These are phyloP conservation scores for Coccinonectria pachysandricola DNA, from an alignment of 2,329 filamentous ascomycete species.

Conservation along the genomic window DNA sequence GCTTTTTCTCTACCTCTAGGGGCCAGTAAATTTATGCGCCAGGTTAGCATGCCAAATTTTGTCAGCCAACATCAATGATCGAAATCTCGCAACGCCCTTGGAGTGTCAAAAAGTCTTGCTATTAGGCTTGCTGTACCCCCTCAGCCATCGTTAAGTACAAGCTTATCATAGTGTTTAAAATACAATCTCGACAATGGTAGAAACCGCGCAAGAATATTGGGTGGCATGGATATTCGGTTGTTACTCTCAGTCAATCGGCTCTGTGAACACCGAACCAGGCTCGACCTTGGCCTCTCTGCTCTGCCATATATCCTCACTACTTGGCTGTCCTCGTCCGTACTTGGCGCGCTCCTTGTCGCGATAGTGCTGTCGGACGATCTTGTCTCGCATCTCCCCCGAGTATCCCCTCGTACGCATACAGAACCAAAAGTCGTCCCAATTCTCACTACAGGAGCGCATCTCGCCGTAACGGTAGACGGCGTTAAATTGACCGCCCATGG, in stretches of 20 bases:
- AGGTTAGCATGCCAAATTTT: no score
- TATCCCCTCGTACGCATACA: conserved; percentile 78
- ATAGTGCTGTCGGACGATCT: conserved; percentile 57
- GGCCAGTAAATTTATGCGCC: no score
- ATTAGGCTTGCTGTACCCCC: no score
- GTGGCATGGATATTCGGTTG: no score
- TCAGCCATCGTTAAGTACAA: no score
- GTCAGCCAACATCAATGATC: no score
- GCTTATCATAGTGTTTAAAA: no score
- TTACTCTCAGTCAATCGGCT: conserved; percentile 29
- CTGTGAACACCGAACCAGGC: conserved; percentile 35
- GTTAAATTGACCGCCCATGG: conserved; percentile 82
- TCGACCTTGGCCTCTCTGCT: conserved; percentile 52
- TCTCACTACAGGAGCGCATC: conserved; percentile 66
- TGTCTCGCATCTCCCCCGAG: conserved; percentile 47
- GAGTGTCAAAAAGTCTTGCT: no score
- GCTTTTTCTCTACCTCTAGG: no score
- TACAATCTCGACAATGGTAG: no score
- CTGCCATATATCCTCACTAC: conserved; percentile 87
- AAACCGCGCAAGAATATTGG: no score
- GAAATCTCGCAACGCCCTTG: no score
- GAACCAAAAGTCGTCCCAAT: conserved; percentile 94
- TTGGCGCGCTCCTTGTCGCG: conserved; percentile 53
- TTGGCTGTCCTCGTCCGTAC: conserved; percentile 52
- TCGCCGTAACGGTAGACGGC: conserved; percentile 80